Evolutionary conservation across 106 monocot genomes (phyloP).

Genomic region (Allium fistulosum): DNA sequence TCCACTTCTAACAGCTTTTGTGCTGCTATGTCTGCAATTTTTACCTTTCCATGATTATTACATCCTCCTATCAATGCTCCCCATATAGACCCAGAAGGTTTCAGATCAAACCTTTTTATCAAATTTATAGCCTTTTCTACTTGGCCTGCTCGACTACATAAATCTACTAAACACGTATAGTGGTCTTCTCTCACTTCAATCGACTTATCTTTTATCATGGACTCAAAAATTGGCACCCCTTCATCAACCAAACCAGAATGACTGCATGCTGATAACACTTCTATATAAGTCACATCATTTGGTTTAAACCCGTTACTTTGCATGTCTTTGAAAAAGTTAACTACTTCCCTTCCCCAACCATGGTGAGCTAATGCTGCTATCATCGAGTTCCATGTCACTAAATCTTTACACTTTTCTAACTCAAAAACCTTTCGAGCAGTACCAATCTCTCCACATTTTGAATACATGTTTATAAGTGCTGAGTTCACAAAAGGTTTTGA

Average conservation of each 20-base stretch:
- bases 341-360: conserved; percentile 51
- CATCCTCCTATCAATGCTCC: conserved; percentile 70
- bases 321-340: conserved; percentile 49
- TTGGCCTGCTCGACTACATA: conserved; percentile 62
- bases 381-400: conserved; percentile 72
- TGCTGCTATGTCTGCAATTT: conserved; percentile 45
- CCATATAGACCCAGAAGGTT: conserved; percentile 28
- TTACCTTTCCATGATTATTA: conserved; percentile 44
- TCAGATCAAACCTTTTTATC: conserved; percentile 23
- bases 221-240: conserved; percentile 34
- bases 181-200: conserved; percentile 63
- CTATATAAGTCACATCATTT: conserved; percentile 63
- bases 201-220: conserved; percentile 29
- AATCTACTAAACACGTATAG: conserved; percentile 68
- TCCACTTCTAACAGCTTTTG: conserved; percentile 43
- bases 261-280: conserved; percentile 74
- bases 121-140: conserved; percentile 37
- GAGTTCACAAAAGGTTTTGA: conserved; percentile 41
- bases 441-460: conserved; percentile 64
- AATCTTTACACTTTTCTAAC: conserved; percentile 25
- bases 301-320: conserved; percentile 32
- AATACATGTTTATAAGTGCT: conserved; percentile 67
- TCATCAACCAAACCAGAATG: conserved; percentile 73
- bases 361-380: conserved; percentile 69
- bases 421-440: conserved; percentile 50